Evolutionary conservation across 2,329 filamentous ascomycete genomes (phyloP), one percentile per base, ranked within the genome.

Genomic region (Drechslerella coelobrocha): DNA sequence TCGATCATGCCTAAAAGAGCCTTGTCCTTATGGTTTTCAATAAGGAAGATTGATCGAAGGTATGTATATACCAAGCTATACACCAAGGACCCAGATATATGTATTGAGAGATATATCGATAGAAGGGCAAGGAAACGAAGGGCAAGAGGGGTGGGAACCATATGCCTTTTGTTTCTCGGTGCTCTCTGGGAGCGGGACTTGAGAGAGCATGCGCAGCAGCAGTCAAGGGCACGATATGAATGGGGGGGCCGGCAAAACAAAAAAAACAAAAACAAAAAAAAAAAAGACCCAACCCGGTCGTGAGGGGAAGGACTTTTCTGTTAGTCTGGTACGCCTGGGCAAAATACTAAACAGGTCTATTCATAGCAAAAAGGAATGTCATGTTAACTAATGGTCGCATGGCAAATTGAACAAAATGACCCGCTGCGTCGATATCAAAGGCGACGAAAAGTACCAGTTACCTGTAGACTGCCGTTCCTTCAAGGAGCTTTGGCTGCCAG

Each of bases 331-430:
- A 71, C 66, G 52, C 61, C 45, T 60, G 66, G 63, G 66, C 66
- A 60, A n/a, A 69, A 61, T 61, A 55, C 29, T 31, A 31, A 12
- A 12, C 12, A 45, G 17, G 56, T 69, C 66, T 71, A 71, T 71
- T 63, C 59, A 71, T 71, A 71, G 66, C 41, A 71, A 63, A 71
- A 71, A 63, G 66, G 66, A 63, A 71, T 63, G 59, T 59, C 24
- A 27, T 51, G 47, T 31, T 51, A 8, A 31, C 27, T 27, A 31
- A 51, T 61, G 59, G 66, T 71, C 66, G 66, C 66, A 71, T 71
- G 66, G 66, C 59, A 63, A 71, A 63, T 55, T 60, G 54, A 34
- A 53, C n/a, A 29, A 31, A 48, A 55, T 31, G 39, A 50, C 37
- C 59, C 63, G 57, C 63, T 37, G 34, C 21, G 39, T 63, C 29